These are phyloP conservation scores for Anthoceros angustus DNA, from an alignment of 225 moss, liverwort and hornwort species.

Conservation along the genomic window DNA sequence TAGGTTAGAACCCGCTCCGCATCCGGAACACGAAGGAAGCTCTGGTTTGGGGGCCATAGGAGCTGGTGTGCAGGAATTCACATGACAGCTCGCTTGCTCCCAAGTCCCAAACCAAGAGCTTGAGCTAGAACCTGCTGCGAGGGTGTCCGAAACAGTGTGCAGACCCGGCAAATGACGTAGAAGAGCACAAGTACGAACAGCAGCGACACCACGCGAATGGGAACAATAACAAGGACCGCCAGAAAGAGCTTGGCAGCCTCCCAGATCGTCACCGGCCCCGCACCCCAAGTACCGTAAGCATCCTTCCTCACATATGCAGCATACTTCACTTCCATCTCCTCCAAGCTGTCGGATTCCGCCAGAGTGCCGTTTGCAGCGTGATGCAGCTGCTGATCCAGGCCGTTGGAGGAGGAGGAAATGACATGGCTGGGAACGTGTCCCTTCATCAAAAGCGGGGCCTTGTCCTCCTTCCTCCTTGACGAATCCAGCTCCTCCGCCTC, in stretches of 20 bases:
- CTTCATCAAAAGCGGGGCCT: background rate
- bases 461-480: background rate
- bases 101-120: too few species aligned
- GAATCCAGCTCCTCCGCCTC: background rate
- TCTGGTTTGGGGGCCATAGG: too few species aligned
- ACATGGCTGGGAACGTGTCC: background rate
- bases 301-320: slow-evolving; percentile 49
- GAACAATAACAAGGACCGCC: slow-evolving; percentile 53
- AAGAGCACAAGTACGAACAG: slow-evolving; percentile 36
- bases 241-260: slow-evolving; percentile 42
- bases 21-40: too few species aligned
- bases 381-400: background rate
- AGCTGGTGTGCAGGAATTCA: too few species aligned
- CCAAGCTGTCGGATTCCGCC: slow-evolving; percentile 21
- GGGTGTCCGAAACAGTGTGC: slow-evolving; percentile 61
- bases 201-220: slow-evolving; percentile 41
- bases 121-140: slow-evolving; percentile 18
- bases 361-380: slow-evolving; percentile 5
- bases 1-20: too few species aligned
- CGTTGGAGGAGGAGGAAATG: background rate
- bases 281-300: slow-evolving; percentile 47
- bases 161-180: slow-evolving; percentile 70
- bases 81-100: too few species aligned
- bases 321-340: slow-evolving; percentile 43
- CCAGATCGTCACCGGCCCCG: slow-evolving; percentile 15